phyloP scores from a whole-genome alignment of 2,329 filamentous ascomycete genomes.

The Hirsutella rhossiliensis region DNA sequence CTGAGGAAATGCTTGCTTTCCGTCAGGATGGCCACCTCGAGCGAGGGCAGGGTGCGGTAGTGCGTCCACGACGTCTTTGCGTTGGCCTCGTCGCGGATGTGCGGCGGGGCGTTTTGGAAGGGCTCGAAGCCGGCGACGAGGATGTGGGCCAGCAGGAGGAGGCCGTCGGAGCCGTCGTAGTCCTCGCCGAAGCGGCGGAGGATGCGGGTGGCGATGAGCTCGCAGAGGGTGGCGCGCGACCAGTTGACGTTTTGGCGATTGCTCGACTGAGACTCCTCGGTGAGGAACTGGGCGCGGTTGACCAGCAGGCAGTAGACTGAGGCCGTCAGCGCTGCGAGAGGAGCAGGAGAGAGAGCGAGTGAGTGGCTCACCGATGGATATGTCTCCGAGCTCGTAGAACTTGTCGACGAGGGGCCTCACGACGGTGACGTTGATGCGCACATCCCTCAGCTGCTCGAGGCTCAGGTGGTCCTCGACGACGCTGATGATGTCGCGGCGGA shows the following conservation, averaged over 20 bases:
- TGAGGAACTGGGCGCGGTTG: conserved; percentile 67
- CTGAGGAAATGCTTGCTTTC: conserved; percentile 70
- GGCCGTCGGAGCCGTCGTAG: conserved; percentile 55
- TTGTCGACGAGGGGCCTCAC: conserved; percentile 76
- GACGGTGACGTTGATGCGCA: conserved; percentile 70
- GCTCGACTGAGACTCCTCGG: conserved; percentile 62
- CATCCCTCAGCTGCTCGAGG: conserved; percentile 65
- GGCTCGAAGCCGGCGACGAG: conserved; percentile 76
- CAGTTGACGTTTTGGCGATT: conserved; percentile 74
- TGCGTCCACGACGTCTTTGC: conserved; percentile 34
- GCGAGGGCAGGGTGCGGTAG: conserved; percentile 55
- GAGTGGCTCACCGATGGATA: conserved; percentile 51
- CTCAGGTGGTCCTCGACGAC: conserved; percentile 54
- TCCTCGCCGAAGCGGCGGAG: conserved; percentile 70
- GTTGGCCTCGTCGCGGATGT: conserved; percentile 48
- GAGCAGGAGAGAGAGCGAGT: background rate
- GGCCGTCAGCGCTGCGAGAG: background rate
- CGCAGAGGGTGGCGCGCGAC: conserved; percentile 67
- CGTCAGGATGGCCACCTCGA: conserved; percentile 74
- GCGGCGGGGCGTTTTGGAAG: conserved; percentile 67
- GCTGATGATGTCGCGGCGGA: conserved; percentile 49
- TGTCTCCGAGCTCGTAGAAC: conserved; percentile 66
- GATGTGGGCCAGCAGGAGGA: conserved; percentile 65
- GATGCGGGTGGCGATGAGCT: conserved; percentile 68
- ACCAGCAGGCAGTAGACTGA: conserved; percentile 73